phyloP scores from a whole-genome alignment of 352 stramenopile species.

The Peronosclerospora sorghi region DNA sequence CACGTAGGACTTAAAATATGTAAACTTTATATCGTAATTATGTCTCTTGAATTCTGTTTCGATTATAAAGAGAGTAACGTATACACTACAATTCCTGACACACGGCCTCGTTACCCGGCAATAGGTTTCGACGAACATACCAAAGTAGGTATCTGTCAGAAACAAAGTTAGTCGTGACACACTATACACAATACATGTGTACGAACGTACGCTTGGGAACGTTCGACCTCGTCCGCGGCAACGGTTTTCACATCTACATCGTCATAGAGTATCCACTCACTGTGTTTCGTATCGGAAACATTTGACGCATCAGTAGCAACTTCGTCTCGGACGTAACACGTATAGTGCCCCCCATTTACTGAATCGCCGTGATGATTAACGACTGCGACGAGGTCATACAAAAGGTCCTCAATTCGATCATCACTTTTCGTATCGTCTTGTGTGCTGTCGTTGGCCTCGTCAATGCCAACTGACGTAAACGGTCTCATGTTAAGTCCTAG shows the following conservation, averaged over 20 bases:
- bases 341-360: constrained; percentile 66
- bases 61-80: too few relatives aligned
- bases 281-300: neutral
- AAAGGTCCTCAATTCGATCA: constrained; percentile 9
- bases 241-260: constrained; percentile 36
- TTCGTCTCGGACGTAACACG: constrained; percentile 30
- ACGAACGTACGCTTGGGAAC: constrained; percentile 45
- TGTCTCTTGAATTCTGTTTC: too few relatives aligned
- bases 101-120: constrained; percentile 5
- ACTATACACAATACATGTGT: neutral
- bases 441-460: constrained; percentile 14
- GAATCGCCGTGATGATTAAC: constrained; percentile 61
- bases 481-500: constrained; percentile 27
- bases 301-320: neutral
- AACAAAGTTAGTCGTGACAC: neutral
- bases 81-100: too few relatives aligned
- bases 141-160: constrained; percentile 26
- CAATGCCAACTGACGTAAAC: constrained; percentile 15
- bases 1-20: too few relatives aligned
- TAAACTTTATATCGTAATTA: too few relatives aligned
- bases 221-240: constrained; percentile 22
- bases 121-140: constrained; percentile 25
- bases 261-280: constrained; percentile 54
- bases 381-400: constrained; percentile 56
- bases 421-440: constrained; percentile 1